Conservation (phyloP, 805 yeast genomes). For the Candida stauntonica region DNA sequence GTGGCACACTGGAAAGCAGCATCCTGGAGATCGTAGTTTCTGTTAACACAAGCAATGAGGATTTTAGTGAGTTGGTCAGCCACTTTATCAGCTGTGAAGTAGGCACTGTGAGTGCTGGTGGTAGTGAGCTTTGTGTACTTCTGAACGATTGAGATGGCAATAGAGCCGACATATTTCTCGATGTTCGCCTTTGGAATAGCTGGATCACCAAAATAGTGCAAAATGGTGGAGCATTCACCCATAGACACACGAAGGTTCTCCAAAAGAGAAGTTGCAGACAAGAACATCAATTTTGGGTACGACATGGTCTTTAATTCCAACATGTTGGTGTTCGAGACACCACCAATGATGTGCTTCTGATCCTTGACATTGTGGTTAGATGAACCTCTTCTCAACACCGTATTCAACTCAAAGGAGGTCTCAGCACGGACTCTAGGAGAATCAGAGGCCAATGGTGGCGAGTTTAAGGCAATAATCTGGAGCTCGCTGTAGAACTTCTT, state of each 20-base stretch:
- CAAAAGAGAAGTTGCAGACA: slow-evolving; percentile 74
- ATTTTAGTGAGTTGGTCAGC: slow-evolving; percentile 69
- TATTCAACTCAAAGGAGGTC: slow-evolving; percentile 86
- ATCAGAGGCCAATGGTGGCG: slow-evolving; percentile 87
- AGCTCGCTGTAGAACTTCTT: slow-evolving; percentile 45
- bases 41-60: slow-evolving; percentile 70
- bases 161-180: slow-evolving; percentile 60
- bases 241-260: slow-evolving; percentile 74
- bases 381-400: slow-evolving; percentile 85
- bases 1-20: slow-evolving; percentile 79
- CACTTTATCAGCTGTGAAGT: slow-evolving; percentile 52
- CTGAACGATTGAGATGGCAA: slow-evolving; percentile 55
- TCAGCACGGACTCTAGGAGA: slow-evolving; percentile 78
- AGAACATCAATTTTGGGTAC: slow-evolving; percentile 77
- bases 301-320: slow-evolving; percentile 53
- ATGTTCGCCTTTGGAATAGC: slow-evolving; percentile 66
- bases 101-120: slow-evolving; percentile 47
- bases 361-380: slow-evolving; percentile 74
- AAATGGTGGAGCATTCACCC: slow-evolving; percentile 76
- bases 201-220: slow-evolving; percentile 83
- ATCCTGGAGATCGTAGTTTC: slow-evolving; percentile 68
- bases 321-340: slow-evolving; percentile 37
- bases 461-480: slow-evolving; percentile 70
- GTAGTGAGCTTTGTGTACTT: slow-evolving; percentile 47
- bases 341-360: slow-evolving; percentile 56